Evolutionary conservation across 2,329 filamentous ascomycete species (phyloP).

Genomic region (Fusarium luffae): DNA sequence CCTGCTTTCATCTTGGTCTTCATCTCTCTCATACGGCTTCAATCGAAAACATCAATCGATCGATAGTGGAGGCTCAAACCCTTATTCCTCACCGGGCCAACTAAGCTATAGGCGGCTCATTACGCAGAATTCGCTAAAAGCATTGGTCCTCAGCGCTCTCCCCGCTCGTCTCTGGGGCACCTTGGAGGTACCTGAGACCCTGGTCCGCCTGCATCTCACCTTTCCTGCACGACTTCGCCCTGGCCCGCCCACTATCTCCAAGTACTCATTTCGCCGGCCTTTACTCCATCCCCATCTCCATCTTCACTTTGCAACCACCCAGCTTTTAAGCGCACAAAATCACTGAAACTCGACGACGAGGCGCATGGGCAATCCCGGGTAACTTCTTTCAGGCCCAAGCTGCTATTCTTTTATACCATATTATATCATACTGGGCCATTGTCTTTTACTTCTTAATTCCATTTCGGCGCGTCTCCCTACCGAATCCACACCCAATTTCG

Average conservation of each 20-base stretch:
- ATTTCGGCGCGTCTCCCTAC: slow-evolving; percentile 14
- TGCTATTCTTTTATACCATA: slow-evolving; percentile 21
- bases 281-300: slow-evolving; percentile 34
- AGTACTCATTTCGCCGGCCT: slow-evolving; percentile 45
- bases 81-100: slow-evolving; percentile 24
- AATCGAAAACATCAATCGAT: slow-evolving; percentile 15
- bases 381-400: slow-evolving; percentile 30
- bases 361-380: slow-evolving; percentile 40
- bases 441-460: slow-evolving; percentile 4
- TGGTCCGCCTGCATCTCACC: slow-evolving; percentile 28
- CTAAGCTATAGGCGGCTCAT: slow-evolving; percentile 23
- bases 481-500: slow-evolving; percentile 19
- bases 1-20: slow-evolving; percentile 6
- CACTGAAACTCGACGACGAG: slow-evolving; percentile 34
- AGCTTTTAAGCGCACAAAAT: slow-evolving; percentile 43
- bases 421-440: neutral
- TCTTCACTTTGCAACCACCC: slow-evolving; percentile 44
- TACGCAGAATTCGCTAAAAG: slow-evolving; percentile 30
- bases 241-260: slow-evolving; percentile 40
- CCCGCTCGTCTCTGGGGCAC: slow-evolving; percentile 30
- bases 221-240: slow-evolving; percentile 37
- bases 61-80: neutral
- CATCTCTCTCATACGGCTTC: neutral
- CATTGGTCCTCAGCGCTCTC: slow-evolving; percentile 33
- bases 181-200: slow-evolving; percentile 36